A percentile compares a stretch with the other conserved stretches of the same genome.
phyloP scores from a whole-genome alignment of 345 rosid genomes.

The Linum tenue region DNA sequence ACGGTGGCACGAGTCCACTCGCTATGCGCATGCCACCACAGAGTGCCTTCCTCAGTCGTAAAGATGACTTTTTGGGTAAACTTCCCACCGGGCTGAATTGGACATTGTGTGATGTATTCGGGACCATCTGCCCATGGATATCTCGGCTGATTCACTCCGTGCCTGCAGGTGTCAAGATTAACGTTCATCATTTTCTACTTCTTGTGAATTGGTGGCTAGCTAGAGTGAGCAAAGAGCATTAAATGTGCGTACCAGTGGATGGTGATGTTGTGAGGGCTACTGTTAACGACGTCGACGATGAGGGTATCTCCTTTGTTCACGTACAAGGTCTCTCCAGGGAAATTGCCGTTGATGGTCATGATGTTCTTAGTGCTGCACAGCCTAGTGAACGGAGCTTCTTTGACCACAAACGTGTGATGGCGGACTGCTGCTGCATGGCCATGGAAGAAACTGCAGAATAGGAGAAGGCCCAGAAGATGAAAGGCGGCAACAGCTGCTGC shows the following conservation, averaged over 20 bases:
- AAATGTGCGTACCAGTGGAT: constrained; percentile 21
- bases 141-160: not conserved
- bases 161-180: not conserved
- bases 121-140: constrained; percentile 5
- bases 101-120: constrained; percentile 5
- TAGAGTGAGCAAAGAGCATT: not conserved
- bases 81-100: not conserved
- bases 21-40: constrained; percentile 12
- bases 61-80: not conserved
- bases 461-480: too few species aligned
- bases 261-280: constrained; percentile 20
- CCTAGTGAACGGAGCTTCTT: constrained; percentile 10
- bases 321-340: constrained; percentile 25
- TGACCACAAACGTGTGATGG: not conserved
- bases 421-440: not conserved
- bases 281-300: constrained; percentile 20
- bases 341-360: constrained; percentile 26
- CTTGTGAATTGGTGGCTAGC: not conserved
- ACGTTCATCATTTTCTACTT: not conserved
- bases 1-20: constrained; percentile 5
- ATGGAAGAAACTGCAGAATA: not conserved
- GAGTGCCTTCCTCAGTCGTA: constrained; percentile 3
- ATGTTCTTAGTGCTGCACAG: constrained; percentile 17
- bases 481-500: too few species aligned
- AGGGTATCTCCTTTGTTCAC: constrained; percentile 21